Percentiles rank a stretch among this genome's conserved stretches.
Conservation (phyloP, 305 asterid genomes). For the Striga hermonthica region DNA sequence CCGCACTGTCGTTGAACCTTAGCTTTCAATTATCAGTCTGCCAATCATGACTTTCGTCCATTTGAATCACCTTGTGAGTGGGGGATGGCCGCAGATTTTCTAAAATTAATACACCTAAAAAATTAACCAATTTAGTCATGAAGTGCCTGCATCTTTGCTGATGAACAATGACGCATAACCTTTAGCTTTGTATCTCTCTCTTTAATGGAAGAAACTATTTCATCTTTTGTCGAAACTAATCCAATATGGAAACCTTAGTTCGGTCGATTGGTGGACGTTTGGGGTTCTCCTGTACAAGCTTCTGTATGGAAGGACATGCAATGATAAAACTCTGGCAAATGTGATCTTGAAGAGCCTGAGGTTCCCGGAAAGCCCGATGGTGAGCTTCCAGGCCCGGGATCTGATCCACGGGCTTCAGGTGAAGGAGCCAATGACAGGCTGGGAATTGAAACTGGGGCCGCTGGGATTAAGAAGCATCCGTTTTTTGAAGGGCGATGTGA, state of each 20-base stretch:
- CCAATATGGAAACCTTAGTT: too few relatives aligned
- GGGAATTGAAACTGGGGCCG: not conserved
- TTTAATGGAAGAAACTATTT: too few relatives aligned
- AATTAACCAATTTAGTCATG: too few relatives aligned
- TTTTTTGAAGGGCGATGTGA: not conserved
- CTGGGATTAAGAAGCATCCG: not conserved
- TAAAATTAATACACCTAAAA: too few relatives aligned
- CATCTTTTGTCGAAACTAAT: too few relatives aligned
- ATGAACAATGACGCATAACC: too few relatives aligned
- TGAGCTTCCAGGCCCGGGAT: not conserved
- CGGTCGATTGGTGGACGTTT: conserved; percentile 59
- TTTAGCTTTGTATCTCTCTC: too few relatives aligned
- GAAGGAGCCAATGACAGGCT: not conserved
- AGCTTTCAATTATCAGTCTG: too few relatives aligned
- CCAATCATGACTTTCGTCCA: too few relatives aligned
- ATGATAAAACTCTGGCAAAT: not conserved
- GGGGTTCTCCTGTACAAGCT: conserved; percentile 48
- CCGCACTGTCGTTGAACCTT: conserved; percentile 65
- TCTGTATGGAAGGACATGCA: conserved; percentile 39
- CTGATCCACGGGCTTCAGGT: not conserved
- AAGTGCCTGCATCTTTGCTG: too few relatives aligned
- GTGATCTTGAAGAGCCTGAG: not conserved
- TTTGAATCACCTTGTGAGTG: too few relatives aligned
- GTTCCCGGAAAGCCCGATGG: conserved; percentile 1
- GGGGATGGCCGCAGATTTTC: too few relatives aligned